Percentiles rank a stretch among this genome's conserved stretches.
phyloP scores from a whole-genome alignment of 805 yeast species.

The Candida sakaeoensis region DNA sequence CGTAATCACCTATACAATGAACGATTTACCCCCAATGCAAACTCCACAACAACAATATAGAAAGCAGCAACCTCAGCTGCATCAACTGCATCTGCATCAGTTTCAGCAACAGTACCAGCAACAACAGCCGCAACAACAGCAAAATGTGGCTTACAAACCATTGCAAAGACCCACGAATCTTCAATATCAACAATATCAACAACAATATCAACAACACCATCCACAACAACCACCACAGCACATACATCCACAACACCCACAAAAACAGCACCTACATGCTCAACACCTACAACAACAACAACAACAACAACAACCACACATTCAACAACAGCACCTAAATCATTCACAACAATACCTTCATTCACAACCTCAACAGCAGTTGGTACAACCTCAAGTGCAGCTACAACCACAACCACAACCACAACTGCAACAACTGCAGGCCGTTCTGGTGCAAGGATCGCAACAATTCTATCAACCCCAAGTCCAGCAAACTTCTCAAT shows the following conservation, averaged over 20 bases:
- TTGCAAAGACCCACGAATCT: constrained; percentile 14
- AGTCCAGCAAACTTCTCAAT: neutral
- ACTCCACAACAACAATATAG: constrained; percentile 44
- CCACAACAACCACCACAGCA: constrained; percentile 13
- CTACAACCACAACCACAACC: constrained; percentile 17
- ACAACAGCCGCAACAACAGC: constrained; percentile 12
- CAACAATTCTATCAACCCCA: constrained; percentile 7
- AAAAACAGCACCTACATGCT: constrained; percentile 10
- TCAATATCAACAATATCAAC: constrained; percentile 9
- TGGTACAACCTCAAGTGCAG: constrained; percentile 24
- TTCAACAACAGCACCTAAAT: constrained; percentile 11
- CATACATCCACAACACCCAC: constrained; percentile 14
- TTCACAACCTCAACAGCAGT: too few relatives aligned
- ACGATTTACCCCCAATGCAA: constrained; percentile 44
- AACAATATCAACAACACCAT: constrained; percentile 11
- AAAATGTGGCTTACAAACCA: constrained; percentile 13
- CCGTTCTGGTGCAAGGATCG: neutral
- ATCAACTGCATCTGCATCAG: constrained; percentile 11
- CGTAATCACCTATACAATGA: constrained; percentile 10
- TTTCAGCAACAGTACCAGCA: constrained; percentile 11
- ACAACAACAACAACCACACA: constrained; percentile 25
- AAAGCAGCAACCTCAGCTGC: constrained; percentile 12
- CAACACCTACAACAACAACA: constrained; percentile 18
- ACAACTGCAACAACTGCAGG: constrained; percentile 10
- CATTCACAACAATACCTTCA: constrained; percentile 14